Conservation (phyloP, 2,329 filamentous ascomycete genomes). For the Fusarium sp. region DNA sequence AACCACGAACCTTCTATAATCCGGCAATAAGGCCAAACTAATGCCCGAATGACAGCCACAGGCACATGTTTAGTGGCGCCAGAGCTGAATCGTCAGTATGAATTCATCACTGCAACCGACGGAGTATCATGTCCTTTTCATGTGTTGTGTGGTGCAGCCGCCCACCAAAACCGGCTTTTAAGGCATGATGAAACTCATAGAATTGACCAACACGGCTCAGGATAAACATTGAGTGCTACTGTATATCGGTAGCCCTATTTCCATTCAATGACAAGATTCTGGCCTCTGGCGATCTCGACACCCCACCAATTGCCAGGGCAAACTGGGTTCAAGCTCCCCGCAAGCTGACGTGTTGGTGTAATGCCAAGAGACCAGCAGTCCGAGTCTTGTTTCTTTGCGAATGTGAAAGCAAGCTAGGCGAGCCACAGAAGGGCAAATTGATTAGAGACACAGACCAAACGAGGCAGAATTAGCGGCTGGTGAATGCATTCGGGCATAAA, state of each 20-base stretch:
- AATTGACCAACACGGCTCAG: neutral
- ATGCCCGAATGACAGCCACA: neutral
- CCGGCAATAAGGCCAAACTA: constrained; percentile 7
- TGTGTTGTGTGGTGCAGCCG: neutral
- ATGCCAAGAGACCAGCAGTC: constrained; percentile 8
- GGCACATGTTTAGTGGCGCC: neutral
- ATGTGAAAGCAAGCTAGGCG: neutral
- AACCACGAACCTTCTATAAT: neutral
- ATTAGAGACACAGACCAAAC: neutral
- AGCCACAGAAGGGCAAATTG: neutral
- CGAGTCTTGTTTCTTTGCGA: constrained; percentile 2
- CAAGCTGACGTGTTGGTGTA: constrained; percentile 25
- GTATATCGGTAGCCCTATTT: neutral
- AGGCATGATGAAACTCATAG: neutral
- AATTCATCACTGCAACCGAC: neutral
- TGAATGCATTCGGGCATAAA: constrained; percentile 1
- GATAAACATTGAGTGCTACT: neutral
- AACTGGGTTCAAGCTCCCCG: constrained; percentile 17
- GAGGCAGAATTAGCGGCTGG: neutral
- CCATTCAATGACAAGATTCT: constrained; percentile 8
- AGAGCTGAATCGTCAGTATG: constrained; percentile 2
- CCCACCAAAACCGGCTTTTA: constrained; percentile 21
- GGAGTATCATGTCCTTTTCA: neutral
- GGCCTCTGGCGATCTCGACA: constrained; percentile 21
- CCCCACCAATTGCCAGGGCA: constrained; percentile 19